phyloP scores from a whole-genome alignment of 2,329 filamentous ascomycete species.

The Sporothrix phasma region DNA sequence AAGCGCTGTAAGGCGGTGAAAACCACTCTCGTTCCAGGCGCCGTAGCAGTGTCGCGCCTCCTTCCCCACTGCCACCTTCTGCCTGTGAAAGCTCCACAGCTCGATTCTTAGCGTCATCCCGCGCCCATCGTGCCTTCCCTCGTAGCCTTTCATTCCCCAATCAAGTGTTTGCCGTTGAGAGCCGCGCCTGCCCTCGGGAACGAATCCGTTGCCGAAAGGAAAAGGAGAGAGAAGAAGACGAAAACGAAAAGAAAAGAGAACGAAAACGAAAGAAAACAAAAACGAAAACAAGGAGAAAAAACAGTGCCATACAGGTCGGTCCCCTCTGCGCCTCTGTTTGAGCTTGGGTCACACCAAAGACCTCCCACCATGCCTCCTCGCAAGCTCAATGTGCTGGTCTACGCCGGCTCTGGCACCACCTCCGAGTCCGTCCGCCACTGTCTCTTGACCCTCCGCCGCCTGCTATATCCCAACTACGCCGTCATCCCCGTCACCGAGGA shows the following conservation, averaged over 20 bases:
- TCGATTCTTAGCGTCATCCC: neutral
- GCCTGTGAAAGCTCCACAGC: neutral
- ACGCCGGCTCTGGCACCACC: constrained; percentile 75
- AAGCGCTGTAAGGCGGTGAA: constrained; percentile 9
- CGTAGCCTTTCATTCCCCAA: neutral
- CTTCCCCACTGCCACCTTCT: neutral
- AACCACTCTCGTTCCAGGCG: neutral
- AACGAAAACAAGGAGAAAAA: too few species aligned
- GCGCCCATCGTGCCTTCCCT: neutral
- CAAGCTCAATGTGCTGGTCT: constrained; percentile 85
- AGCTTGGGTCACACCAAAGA: neutral
- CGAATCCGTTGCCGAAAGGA: neutral
- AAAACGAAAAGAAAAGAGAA: too few species aligned
- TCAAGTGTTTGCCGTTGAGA: constrained; percentile 4
- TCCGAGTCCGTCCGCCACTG: constrained; percentile 83
- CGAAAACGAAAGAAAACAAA: too few species aligned
- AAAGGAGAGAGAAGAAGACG: neutral
- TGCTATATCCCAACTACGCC: constrained; percentile 85
- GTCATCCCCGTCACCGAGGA: constrained; percentile 75
- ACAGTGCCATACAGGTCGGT: too few species aligned
- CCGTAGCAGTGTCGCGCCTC: neutral
- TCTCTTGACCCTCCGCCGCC: constrained; percentile 71
- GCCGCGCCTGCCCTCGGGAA: neutral
- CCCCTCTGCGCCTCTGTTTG: neutral
- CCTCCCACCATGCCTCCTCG: constrained; percentile 47